Evolutionary conservation across 352 stramenopile genomes (phyloP), one percentile per base, ranked within the genome.

Genomic region (Phytophthora hybrid): DNA sequence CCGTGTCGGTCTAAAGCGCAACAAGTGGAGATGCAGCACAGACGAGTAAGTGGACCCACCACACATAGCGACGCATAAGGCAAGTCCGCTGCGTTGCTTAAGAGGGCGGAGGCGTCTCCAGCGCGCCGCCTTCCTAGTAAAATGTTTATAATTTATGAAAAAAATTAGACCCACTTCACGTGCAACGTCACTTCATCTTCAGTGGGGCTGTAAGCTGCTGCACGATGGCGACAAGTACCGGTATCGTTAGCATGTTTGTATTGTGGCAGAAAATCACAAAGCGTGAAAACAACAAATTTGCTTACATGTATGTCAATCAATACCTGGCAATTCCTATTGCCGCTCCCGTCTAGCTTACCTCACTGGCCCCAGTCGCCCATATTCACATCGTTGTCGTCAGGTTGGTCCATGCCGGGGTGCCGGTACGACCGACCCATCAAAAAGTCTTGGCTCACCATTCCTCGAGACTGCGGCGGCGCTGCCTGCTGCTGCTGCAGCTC

Each of bases 361-460:
- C 62, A 88, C 51, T 84, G 74, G 14, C 64, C 58, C 83, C 85
- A 92, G 47, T 91, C 80, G 59, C 77, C 73, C 83, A 92, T 90
- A 63, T 91, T 80, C 34, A 89, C 82, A 59, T 89, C 77, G 52
- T 77, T 78, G 32, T 77, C 65, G 51, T 84, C 80, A 6, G 80
- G 70, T 21, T 81, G 81, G 47, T 91, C 80, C 76, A 91, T 89
- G 47, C 74, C 80, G 8, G 71, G 69, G 49, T 81, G 78, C 52
- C 74, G 78, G 76, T 84, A 92, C 18, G 78, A 53, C 37, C 37
- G 75, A 13, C 71, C 59, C 63, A 88, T 74, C 26, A 90, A 32
- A 71, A 89, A 92, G 49, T 92, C 83, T 58, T 89, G 80, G 51
- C 71, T 69, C 21, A 69, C 78, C 61, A 84, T 74, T 3, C 74